Base-by-base conservation (phyloP, 23 red algal species). In the Agarophyton chilense region DNA sequence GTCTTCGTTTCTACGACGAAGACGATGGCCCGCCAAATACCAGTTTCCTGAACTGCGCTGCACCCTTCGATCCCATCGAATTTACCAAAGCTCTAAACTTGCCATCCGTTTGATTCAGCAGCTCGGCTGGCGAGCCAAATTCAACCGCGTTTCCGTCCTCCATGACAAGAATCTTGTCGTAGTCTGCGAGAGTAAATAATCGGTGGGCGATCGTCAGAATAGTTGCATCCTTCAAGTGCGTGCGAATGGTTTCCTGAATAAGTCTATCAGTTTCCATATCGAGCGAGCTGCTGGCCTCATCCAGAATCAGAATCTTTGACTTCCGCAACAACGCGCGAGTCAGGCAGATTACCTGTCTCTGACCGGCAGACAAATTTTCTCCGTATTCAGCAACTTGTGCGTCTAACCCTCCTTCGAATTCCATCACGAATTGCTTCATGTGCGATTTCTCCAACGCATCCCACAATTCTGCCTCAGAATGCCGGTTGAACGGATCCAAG, bases 171-270 rank as follows among this genome's bases (percentile, higher is more conserved):
- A 93, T 87, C 66, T 80, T 88, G 68, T 99, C 97, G 39, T 83
- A 94, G 58, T 95, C 93, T 24, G 91, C 86, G 36, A 99, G 71
- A 44, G 97, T 99, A 24, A 64, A 93, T 39, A 99, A 78, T 28
- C 97, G 89, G 62, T 99, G 97, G 43, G 97, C 97, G 49, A 99
- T 99, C 3, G 94, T 95, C 70, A 99, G 80, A 79, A 99, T 82
- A 5, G 97, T 99, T 38, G 87, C 89, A 22, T 96, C 89, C 43
- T 85, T 81, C 73, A 96, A 63, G 55, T 96, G 60, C 19, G 64
- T 57, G 28, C 93, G 97, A 31, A 99, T 95, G 1, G 89, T 95
- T 77, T 94, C 52, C 79, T 99, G 97, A 50, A 99, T 91, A 10
- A 94, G 58, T 45, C 92, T 58, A 72, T 99, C 97, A 24, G 97